These are phyloP conservation scores for Houttuynia cordata DNA, from an alignment of 164 flowering plant genomes.

Conservation along the genomic window DNA sequence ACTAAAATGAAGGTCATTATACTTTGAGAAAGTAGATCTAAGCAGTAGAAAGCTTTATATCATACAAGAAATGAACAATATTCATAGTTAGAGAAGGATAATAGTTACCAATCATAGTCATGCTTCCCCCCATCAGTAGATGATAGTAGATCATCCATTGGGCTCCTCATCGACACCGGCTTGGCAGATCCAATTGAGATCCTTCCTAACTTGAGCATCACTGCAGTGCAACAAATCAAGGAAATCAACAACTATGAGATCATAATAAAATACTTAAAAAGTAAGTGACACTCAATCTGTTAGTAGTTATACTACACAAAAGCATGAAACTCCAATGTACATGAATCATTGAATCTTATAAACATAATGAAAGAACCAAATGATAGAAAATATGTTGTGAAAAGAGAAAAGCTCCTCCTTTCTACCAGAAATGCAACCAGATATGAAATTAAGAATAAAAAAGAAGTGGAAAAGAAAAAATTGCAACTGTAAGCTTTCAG, in stretches of 20 bases:
- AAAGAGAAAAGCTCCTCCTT: too few species aligned
- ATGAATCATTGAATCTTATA: too few species aligned
- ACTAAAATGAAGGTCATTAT: too few species aligned
- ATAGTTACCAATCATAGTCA: slow-evolving; percentile 77
- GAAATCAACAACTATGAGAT: background rate
- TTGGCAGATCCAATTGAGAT: slow-evolving; percentile 58
- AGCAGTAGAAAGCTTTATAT: background rate
- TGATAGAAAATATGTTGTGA: too few species aligned
- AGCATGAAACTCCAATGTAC: too few species aligned
- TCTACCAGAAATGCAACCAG: background rate
- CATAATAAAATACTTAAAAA: too few species aligned
- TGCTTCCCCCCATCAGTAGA: slow-evolving; percentile 70
- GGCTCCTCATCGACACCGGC: slow-evolving; percentile 18
- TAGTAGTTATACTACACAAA: too few species aligned
- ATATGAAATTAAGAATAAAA: background rate
- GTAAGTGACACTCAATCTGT: too few species aligned
- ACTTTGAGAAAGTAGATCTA: background rate
- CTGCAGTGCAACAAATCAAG: background rate
- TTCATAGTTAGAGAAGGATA: background rate
- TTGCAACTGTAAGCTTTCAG: background rate
- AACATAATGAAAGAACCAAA: too few species aligned
- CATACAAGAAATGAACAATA: too few species aligned
- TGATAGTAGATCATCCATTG: slow-evolving; percentile 58
- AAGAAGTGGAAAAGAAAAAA: background rate
- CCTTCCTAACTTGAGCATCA: slow-evolving; percentile 49